Percentiles rank a stretch among this genome's conserved stretches.
Conservation (phyloP, 176 grass and related monocot species). For the Microstegium vimineum region DNA sequence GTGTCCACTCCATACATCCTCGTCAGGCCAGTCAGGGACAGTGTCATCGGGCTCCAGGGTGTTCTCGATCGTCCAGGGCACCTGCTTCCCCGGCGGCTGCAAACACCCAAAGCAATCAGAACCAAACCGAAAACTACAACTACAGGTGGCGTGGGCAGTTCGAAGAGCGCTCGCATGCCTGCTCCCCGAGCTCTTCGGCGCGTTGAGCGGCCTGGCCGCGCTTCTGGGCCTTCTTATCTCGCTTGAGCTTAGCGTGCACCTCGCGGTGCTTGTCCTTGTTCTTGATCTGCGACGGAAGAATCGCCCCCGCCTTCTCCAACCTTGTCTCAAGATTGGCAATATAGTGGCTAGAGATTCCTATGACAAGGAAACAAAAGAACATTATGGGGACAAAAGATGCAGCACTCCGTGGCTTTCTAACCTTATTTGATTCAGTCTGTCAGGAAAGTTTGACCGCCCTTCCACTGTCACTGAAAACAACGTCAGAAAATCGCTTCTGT, state of each 20-base stretch:
- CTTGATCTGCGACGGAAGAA: conserved; percentile 71
- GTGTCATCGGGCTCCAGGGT: conserved; percentile 86
- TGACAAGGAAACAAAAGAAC: no score
- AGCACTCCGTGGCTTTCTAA: no score
- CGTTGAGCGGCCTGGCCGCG: conserved; percentile 43
- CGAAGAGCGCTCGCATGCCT: conserved; percentile 25
- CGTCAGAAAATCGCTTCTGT: no score
- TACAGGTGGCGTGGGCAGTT: not conserved
- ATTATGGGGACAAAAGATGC: no score
- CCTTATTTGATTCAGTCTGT: no score
- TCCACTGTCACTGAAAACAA: no score
- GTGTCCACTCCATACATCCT: no score
- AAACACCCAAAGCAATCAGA: conserved; percentile 14
- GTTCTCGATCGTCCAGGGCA: conserved; percentile 88
- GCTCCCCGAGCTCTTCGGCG: conserved; percentile 70
- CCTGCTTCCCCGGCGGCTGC: conserved; percentile 64
- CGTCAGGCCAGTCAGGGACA: no score
- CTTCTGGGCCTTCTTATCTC: conserved; percentile 78
- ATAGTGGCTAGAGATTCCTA: no score
- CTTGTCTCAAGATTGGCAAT: no score
- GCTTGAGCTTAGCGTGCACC: conserved; percentile 78
- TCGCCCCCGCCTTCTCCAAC: conserved; percentile 28
- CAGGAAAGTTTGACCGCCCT: no score
- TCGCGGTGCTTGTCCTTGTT: conserved; percentile 94
- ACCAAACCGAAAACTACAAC: not conserved